A percentile compares a stretch with the other conserved stretches of the same genome.
These are phyloP conservation scores for Rhodotorula graminis DNA, from an alignment of 768 basidiomycete genomes.

Conservation along the genomic window DNA sequence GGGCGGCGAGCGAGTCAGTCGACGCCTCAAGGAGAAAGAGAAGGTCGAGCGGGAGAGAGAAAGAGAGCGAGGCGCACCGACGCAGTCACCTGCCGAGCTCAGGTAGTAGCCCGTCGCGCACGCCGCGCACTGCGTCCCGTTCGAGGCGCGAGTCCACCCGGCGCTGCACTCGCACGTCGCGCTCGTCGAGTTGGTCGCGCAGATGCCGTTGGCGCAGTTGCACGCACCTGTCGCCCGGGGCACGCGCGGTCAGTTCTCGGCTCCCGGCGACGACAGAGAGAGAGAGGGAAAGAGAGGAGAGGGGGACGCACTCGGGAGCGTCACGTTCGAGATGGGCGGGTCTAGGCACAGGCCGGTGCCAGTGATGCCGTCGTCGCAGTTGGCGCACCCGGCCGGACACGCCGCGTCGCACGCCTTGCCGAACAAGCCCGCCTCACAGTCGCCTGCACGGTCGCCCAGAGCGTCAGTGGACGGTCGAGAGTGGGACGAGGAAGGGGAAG, in stretches of 20 bases:
- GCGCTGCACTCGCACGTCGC: slow-evolving; percentile 71
- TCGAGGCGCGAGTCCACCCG: slow-evolving; percentile 63
- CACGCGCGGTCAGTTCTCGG: slow-evolving; percentile 46
- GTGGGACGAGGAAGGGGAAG: neutral
- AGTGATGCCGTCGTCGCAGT: slow-evolving; percentile 73
- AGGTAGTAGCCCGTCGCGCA: slow-evolving; percentile 74
- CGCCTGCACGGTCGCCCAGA: slow-evolving; percentile 49
- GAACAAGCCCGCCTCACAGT: slow-evolving; percentile 69
- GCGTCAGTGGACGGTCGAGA: no score
- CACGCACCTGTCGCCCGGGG: slow-evolving; percentile 57
- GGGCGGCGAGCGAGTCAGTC: neutral
- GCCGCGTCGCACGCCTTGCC: slow-evolving; percentile 61
- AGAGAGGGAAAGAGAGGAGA: neutral
- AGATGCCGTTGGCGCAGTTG: slow-evolving; percentile 76
- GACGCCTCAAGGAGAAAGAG: neutral
- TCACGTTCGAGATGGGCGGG: slow-evolving; percentile 52
- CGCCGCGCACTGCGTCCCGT: slow-evolving; percentile 67
- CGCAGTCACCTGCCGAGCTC: slow-evolving; percentile 64
- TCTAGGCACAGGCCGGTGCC: slow-evolving; percentile 69
- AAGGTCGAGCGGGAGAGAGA: neutral
- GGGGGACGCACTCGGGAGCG: slow-evolving; percentile 24
- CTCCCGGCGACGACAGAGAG: no score
- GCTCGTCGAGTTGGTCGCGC: slow-evolving; percentile 51
- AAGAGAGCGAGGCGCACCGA: slow-evolving; percentile 52
- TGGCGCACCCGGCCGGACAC: slow-evolving; percentile 64